Evolutionary conservation across 1,139 yeast species (phyloP), one percentile per base, ranked within the genome.

Genomic region (Blastobotrys persicus): DNA sequence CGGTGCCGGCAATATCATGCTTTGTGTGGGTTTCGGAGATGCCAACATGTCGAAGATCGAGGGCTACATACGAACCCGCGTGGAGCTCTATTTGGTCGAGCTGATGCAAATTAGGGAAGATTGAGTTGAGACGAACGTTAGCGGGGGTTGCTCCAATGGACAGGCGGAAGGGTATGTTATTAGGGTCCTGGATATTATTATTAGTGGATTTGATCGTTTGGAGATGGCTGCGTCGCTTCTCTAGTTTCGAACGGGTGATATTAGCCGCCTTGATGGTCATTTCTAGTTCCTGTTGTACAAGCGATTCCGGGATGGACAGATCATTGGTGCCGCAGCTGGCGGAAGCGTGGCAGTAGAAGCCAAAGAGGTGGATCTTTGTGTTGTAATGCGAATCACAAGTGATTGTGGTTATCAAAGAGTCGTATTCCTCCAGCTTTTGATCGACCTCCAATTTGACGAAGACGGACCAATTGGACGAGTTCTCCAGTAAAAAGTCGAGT

Each of bases 111-210:
- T 34, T 34, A 13, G 32, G 41, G 31, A 20, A n/a, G 31, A 6
- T 38, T 52, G 50, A 32, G 42, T 49, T 56, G 42, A 47, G 41
- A 20, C 45, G n/a, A 18, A 43, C 47, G 5, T 31, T 83, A 0
- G 91, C 85, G 38, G 94, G 92, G 0, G 94, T 84, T 1, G 92
- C 88, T 7, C 94, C 94, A 16, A 84, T 85, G 1, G 83, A 80
- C 17, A 47, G 20, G 7, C 47, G 33, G 39, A 47, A 47, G 11
- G 50, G 50, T 39, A 47, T 43, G 41, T 39, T 33, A 40, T 47
- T 23, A 17, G 50, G 50, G 37, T 47, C 50, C 7, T 38, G 13
- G 28, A 47, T 47, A 31, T 34, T 47, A 33, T 40, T 47, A 26
- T 47, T 47, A 7, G 47, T 31, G 13, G 44, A 14, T 26, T 47